phyloP scores from a whole-genome alignment of 2,329 filamentous ascomycete genomes.

The Gliomastix tumulicola region DNA sequence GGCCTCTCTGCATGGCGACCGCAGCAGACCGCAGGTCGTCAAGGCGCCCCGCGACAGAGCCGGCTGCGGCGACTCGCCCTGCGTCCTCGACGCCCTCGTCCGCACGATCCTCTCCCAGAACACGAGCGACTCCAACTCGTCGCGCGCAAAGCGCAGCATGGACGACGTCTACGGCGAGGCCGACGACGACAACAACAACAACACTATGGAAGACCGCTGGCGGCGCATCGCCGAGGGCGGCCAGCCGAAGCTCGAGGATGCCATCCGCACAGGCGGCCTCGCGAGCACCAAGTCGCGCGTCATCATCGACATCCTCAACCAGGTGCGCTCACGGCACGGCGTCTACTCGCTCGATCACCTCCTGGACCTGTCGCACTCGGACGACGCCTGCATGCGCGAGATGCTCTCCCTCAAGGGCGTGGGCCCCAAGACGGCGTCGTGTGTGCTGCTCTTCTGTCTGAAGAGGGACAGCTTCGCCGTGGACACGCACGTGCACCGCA shows the following conservation, averaged over 20 bases:
- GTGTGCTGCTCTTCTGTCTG: constrained; percentile 45
- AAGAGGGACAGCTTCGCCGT: constrained; percentile 40
- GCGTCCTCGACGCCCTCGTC: constrained; percentile 44
- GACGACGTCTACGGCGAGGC: constrained; percentile 33
- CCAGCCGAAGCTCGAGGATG: constrained; percentile 35
- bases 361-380: constrained; percentile 22
- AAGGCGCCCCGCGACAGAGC: constrained; percentile 54
- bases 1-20: constrained; percentile 55
- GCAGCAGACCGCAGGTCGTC: constrained; percentile 52
- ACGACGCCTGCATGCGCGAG: constrained; percentile 40
- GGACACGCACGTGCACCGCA: constrained; percentile 44
- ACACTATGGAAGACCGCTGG: too few relatives aligned
- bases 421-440: constrained; percentile 47
- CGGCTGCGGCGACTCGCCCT: constrained; percentile 48
- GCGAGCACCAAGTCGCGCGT: constrained; percentile 66
- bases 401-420: constrained; percentile 43
- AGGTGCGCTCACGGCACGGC: constrained; percentile 44
- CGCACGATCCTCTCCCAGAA: constrained; percentile 47
- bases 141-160: constrained; percentile 48
- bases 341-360: constrained; percentile 42
- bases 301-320: constrained; percentile 57
- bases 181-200: too few relatives aligned
- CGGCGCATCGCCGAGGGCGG: constrained; percentile 31
- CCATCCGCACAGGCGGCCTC: constrained; percentile 66
- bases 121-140: constrained; percentile 47